A percentile compares a stretch with the other conserved stretches of the same genome.
phyloP scores from a whole-genome alignment of 106 monocot genomes.

The Dioscorea alata region DNA sequence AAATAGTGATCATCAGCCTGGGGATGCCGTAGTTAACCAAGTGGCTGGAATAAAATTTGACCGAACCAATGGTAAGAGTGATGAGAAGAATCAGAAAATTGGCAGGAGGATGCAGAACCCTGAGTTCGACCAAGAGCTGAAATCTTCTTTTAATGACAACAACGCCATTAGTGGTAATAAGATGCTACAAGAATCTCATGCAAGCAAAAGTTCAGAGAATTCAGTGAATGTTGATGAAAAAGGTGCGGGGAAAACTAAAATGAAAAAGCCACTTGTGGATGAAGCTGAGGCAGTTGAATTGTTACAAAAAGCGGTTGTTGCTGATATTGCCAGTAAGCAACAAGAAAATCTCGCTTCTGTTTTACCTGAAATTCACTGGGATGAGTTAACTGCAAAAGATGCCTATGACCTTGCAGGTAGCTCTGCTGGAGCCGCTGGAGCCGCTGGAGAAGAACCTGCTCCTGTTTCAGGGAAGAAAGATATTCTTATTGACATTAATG shows the following conservation, averaged over 20 bases:
- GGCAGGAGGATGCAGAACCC: constrained; percentile 26
- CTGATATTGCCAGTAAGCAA: constrained; percentile 21
- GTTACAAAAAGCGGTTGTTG: background rate
- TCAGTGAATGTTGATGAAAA: constrained; percentile 13
- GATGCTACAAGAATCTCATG: background rate
- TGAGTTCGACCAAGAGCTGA: constrained; percentile 8
- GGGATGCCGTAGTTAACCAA: background rate
- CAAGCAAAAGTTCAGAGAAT: constrained; percentile 18
- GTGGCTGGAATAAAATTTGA: background rate
- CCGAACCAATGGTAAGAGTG: constrained; percentile 1
- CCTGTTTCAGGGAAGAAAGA: constrained; percentile 22
- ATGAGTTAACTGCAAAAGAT: constrained; percentile 16
- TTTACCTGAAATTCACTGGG: constrained; percentile 28
- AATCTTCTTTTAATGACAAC: constrained; percentile 8
- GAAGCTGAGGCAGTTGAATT: constrained; percentile 3
- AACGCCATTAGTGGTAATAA: constrained; percentile 12
- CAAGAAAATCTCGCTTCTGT: constrained; percentile 24
- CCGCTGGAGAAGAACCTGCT: constrained; percentile 30
- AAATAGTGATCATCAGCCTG: constrained; percentile 3
- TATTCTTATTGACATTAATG: constrained; percentile 62
- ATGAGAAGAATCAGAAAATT: constrained; percentile 6
- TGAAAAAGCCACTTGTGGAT: constrained; percentile 15
- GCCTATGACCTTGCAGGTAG: constrained; percentile 12
- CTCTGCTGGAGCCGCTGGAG: constrained; percentile 9
- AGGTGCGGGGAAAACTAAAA: constrained; percentile 12